These are phyloP conservation scores for Parachaetomium inaequale DNA, from an alignment of 495 filamentous ascomycete species.

Conservation along the genomic window DNA sequence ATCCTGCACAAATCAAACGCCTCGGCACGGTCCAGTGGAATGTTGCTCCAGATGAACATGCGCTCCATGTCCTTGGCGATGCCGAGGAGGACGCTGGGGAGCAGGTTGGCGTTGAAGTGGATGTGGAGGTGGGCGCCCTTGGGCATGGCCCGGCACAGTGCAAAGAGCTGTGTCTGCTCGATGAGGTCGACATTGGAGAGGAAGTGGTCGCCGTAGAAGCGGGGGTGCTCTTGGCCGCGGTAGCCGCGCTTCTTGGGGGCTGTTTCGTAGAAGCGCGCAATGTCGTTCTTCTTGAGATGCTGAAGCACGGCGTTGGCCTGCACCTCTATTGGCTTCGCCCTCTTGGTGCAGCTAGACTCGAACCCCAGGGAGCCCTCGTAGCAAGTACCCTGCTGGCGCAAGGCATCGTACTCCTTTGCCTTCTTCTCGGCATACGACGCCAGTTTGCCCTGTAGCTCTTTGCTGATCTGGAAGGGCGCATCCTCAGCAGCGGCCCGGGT, in stretches of 20 bases:
- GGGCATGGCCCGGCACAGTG: conserved; percentile 43
- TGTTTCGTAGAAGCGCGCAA: conserved; percentile 23
- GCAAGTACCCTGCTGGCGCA: conserved; percentile 12
- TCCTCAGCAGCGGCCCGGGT: neutral
- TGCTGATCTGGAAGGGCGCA: neutral
- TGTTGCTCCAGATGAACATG: conserved; percentile 53
- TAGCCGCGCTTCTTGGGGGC: conserved; percentile 24
- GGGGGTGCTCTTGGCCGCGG: conserved; percentile 31
- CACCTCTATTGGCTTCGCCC: conserved; percentile 20
- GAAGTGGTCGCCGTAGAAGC: conserved; percentile 46
- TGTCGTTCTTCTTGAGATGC: conserved; percentile 33
- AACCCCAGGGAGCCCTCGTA: conserved; percentile 27
- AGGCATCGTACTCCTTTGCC: conserved; percentile 9
- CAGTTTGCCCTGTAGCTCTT: neutral
- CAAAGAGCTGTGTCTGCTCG: conserved; percentile 42
- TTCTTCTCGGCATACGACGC: neutral
- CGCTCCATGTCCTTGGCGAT: conserved; percentile 47
- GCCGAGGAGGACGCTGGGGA: conserved; percentile 45
- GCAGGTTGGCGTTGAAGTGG: conserved; percentile 55
- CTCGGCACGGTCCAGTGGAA: conserved; percentile 26
- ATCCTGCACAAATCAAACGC: conserved; percentile 45
- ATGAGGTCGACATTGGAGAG: conserved; percentile 47
- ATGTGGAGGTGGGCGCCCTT: conserved; percentile 56
- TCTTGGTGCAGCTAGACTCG: conserved; percentile 21
- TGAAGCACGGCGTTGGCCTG: conserved; percentile 36